Percentiles rank a stretch among this genome's conserved stretches.
phyloP scores from a whole-genome alignment of 306 rosid genomes.

The Gleditsia sinensis region DNA sequence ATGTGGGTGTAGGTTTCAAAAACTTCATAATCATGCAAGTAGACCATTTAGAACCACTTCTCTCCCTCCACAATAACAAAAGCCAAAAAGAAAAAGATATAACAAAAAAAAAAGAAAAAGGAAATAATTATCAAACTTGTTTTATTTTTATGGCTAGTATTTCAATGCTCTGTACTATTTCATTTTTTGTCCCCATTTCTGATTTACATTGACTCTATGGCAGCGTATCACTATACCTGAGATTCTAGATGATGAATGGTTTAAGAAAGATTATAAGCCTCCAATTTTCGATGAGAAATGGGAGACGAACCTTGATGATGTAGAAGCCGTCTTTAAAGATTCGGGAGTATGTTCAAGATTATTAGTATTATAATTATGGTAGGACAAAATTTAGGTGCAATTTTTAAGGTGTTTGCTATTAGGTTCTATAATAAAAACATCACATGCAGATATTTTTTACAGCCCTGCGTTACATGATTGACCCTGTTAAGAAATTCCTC shows the following conservation, averaged over 20 bases:
- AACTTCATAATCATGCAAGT: too few relatives aligned
- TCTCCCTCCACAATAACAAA: neutral
- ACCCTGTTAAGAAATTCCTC: too few relatives aligned
- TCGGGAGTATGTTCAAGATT: slow-evolving; percentile 70
- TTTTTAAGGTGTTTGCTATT: too few relatives aligned
- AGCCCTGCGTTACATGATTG: too few relatives aligned
- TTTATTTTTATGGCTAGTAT: neutral
- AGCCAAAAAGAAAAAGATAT: neutral
- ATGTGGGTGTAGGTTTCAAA: too few relatives aligned
- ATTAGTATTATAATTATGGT: neutral
- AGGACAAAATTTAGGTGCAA: too few relatives aligned
- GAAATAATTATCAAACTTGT: neutral
- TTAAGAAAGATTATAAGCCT: slow-evolving; percentile 82
- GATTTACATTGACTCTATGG: slow-evolving; percentile 37
- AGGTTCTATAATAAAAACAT: too few relatives aligned
- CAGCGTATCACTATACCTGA: slow-evolving; percentile 87
- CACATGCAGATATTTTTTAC: too few relatives aligned
- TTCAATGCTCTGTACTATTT: slow-evolving; percentile 12
- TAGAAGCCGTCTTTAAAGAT: slow-evolving; percentile 96
- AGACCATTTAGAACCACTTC: slow-evolving; percentile 1
- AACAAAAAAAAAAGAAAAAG: neutral
- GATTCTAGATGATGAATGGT: slow-evolving; percentile 90
- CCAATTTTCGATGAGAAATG: slow-evolving; percentile 79
- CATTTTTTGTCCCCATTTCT: slow-evolving; percentile 16
- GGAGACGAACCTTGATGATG: slow-evolving; percentile 82